These are phyloP conservation scores for Arachnomyces sp. DNA, from an alignment of 2,329 filamentous ascomycete genomes.

Conservation along the genomic window DNA sequence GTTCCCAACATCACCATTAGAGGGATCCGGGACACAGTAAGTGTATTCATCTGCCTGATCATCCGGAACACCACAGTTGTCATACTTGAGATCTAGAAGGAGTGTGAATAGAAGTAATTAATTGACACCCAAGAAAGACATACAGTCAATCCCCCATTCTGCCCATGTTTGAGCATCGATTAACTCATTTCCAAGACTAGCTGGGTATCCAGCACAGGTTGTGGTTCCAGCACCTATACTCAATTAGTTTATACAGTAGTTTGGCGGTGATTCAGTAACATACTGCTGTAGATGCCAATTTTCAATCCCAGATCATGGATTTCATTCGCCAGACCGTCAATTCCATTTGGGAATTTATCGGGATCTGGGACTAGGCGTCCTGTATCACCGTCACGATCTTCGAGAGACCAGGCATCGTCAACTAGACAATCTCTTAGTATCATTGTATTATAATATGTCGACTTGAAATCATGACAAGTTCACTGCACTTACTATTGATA, in stretches of 20 bases:
- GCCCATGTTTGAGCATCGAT: constrained; percentile 50
- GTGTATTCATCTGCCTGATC: constrained; percentile 34
- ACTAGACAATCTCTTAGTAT: too few species aligned
- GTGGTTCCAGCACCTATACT: not conserved
- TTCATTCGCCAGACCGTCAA: constrained; percentile 42
- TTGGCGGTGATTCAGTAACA: too few species aligned
- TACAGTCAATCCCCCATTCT: constrained; percentile 44
- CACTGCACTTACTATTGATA: too few species aligned
- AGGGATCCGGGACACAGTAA: constrained; percentile 34
- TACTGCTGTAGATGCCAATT: constrained; percentile 48
- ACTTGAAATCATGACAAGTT: too few species aligned
- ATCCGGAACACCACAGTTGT: constrained; percentile 44
- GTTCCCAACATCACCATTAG: constrained; percentile 25
- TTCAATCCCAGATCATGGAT: constrained; percentile 50
- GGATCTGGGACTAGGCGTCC: constrained; percentile 31
- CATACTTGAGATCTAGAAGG: constrained; percentile 48
- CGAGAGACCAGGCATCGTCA: too few species aligned
- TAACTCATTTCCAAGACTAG: constrained; percentile 45
- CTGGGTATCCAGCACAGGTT: constrained; percentile 43
- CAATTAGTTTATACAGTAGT: too few species aligned
- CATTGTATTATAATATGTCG: too few species aligned
- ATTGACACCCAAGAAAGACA: not conserved
- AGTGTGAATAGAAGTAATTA: too few species aligned
- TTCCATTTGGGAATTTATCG: constrained; percentile 48
- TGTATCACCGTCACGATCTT: too few species aligned